Percentiles rank a stretch among this genome's conserved stretches.
Conservation (phyloP, 495 filamentous ascomycete genomes). For the Penicillium lividum region DNA sequence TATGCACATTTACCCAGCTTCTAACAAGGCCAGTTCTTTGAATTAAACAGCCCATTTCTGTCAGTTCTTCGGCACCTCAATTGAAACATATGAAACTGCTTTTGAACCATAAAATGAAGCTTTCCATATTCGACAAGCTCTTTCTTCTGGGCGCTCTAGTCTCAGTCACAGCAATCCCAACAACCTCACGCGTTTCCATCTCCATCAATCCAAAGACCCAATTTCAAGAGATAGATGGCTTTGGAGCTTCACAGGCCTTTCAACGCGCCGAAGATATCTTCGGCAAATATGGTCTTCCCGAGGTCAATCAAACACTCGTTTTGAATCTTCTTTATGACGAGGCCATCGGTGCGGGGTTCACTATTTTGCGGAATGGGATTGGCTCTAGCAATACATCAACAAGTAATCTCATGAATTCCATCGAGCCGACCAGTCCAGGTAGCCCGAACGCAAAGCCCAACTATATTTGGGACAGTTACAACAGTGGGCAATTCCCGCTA, state of each 20-base stretch:
- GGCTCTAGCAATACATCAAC: constrained; percentile 45
- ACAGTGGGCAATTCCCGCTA: constrained; percentile 52
- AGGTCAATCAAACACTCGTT: constrained; percentile 3
- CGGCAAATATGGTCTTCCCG: constrained; percentile 16
- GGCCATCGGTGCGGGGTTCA: constrained; percentile 50
- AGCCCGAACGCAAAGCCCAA: constrained; percentile 33
- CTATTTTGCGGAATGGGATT: constrained; percentile 55
- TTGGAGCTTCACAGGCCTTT: constrained; percentile 55
- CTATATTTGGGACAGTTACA: constrained; percentile 50
- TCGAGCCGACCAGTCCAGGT: constrained; percentile 43
- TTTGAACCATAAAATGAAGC: neutral
- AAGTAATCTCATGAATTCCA: constrained; percentile 28
- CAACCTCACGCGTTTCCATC: constrained; percentile 8
- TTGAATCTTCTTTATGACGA: constrained; percentile 47
- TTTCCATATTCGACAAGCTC: neutral
- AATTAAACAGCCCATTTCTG: neutral
- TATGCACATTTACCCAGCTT: neutral
- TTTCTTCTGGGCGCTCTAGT: neutral
- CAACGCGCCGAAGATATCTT: constrained; percentile 34
- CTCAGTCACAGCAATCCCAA: neutral
- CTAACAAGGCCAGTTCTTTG: neutral
- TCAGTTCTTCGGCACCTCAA: neutral
- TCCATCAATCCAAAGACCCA: constrained; percentile 33
- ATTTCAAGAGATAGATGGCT: constrained; percentile 47
- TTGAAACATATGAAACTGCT: neutral